Conservation (phyloP, 2,329 filamentous ascomycete genomes). For the Apiospora arundinis region DNA sequence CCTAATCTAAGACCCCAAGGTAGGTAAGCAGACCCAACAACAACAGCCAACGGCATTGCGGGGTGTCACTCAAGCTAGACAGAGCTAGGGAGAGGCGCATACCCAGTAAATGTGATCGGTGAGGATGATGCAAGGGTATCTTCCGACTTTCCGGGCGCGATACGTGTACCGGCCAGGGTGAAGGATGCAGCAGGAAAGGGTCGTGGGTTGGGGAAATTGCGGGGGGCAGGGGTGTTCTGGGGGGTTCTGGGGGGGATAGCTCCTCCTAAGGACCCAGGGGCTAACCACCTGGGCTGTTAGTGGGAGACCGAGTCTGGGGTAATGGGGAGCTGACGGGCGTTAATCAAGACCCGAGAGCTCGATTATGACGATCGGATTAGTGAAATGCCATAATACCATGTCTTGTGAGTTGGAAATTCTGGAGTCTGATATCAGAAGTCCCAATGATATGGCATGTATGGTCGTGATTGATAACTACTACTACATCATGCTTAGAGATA, state of each 20-base stretch:
- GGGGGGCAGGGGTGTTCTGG: not conserved
- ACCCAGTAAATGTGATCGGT: not conserved
- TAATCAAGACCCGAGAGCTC: constrained; percentile 17
- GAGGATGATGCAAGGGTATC: not conserved
- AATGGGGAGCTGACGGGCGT: not conserved
- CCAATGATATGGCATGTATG: too few relatives aligned
- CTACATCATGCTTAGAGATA: too few relatives aligned
- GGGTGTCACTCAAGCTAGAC: constrained; percentile 1
- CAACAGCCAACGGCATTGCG: not conserved
- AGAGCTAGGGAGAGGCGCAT: not conserved
- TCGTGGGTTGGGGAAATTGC: constrained; percentile 2
- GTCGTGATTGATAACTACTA: too few relatives aligned
- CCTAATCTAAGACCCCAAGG: too few relatives aligned
- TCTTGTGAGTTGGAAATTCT: not conserved
- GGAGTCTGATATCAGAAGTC: not conserved
- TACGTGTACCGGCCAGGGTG: not conserved
- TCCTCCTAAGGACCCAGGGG: not conserved
- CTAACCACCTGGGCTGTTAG: not conserved
- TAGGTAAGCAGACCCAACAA: not conserved
- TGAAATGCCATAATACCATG: not conserved
- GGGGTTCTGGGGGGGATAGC: not conserved
- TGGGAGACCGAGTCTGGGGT: not conserved
- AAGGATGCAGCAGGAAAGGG: not conserved
- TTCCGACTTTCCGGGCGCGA: constrained; percentile 3
- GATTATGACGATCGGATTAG: not conserved